These are phyloP conservation scores for Russula dissimulans DNA, from an alignment of 768 basidiomycete genomes.

Conservation along the genomic window DNA sequence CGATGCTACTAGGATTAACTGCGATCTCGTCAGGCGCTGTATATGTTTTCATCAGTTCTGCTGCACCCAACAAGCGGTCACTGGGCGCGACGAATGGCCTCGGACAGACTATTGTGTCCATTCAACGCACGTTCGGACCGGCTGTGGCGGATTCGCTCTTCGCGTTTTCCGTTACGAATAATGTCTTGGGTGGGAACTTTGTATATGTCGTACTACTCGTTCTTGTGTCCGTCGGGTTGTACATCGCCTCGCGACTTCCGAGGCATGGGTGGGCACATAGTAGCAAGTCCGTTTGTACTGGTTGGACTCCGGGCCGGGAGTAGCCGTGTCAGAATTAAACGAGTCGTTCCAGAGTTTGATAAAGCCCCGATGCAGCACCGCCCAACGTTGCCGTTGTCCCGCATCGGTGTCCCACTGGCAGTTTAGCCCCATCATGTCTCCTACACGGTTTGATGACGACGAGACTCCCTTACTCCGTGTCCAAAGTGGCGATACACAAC, in stretches of 20 bases:
- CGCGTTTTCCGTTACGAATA: constrained; percentile 5
- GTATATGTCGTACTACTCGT: background rate
- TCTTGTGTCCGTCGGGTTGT: background rate
- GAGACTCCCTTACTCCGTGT: too few relatives aligned
- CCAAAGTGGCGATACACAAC: too few relatives aligned
- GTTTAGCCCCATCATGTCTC: too few relatives aligned
- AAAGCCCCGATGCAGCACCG: too few relatives aligned
- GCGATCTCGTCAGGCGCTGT: constrained; percentile 23
- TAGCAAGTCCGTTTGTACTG: too few relatives aligned
- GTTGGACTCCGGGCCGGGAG: too few relatives aligned
- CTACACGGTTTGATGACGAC: too few relatives aligned
- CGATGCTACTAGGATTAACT: too few relatives aligned
- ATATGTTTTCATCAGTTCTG: constrained; percentile 25
- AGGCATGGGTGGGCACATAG: background rate
- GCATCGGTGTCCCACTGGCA: too few relatives aligned
- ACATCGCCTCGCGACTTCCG: background rate
- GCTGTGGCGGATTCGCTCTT: constrained; percentile 42
- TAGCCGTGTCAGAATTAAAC: too few relatives aligned
- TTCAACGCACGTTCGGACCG: constrained; percentile 41
- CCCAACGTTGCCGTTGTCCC: too few relatives aligned
- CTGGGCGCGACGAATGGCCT: constrained; percentile 47
- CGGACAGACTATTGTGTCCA: constrained; percentile 41
- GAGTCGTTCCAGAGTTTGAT: too few relatives aligned
- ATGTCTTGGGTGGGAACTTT: constrained; percentile 31
- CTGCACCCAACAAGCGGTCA: constrained; percentile 20